These are phyloP conservation scores for Hyparrhenia diplandra DNA, from an alignment of 176 grass and related monocot genomes.

Conservation along the genomic window DNA sequence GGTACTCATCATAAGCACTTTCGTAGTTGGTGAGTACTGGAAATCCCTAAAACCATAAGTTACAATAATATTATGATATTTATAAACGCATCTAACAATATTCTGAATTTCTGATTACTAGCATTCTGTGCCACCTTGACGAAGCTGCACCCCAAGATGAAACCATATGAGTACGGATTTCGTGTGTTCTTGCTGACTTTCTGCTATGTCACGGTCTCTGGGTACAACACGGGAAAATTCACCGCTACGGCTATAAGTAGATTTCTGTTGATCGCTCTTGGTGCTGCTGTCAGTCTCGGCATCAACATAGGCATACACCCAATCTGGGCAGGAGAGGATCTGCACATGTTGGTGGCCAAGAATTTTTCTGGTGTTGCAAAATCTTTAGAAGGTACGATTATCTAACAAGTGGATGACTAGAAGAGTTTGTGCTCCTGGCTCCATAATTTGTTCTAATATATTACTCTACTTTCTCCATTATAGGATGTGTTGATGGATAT, in stretches of 20 bases:
- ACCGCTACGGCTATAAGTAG: conserved; percentile 61
- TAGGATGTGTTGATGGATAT: conserved; percentile 89
- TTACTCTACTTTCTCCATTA: not conserved
- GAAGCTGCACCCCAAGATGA: conserved; percentile 81
- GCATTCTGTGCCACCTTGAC: conserved; percentile 53
- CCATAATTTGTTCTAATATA: not conserved
- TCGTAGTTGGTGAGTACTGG: conserved; percentile 57
- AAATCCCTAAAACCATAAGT: not conserved
- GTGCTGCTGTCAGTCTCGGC: conserved; percentile 58
- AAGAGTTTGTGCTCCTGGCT: not conserved
- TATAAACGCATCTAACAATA: not conserved
- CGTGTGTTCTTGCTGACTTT: conserved; percentile 93
- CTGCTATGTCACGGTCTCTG: conserved; percentile 77
- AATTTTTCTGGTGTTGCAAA: conserved; percentile 71
- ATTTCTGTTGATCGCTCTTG: conserved; percentile 73
- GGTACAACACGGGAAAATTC: conserved; percentile 74
- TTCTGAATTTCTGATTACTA: not conserved
- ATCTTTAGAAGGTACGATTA: conserved; percentile 76
- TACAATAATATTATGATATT: not conserved
- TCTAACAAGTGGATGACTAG: not conserved
- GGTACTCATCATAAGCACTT: conserved; percentile 61
- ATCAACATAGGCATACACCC: conserved; percentile 87
- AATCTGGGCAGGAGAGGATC: conserved; percentile 95
- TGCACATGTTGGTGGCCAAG: conserved; percentile 78
- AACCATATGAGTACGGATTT: conserved; percentile 87